Evolutionary conservation across 2,329 filamentous ascomycete species (phyloP), one percentile per base, ranked within the genome.

Genomic region (Xylariales sp.): DNA sequence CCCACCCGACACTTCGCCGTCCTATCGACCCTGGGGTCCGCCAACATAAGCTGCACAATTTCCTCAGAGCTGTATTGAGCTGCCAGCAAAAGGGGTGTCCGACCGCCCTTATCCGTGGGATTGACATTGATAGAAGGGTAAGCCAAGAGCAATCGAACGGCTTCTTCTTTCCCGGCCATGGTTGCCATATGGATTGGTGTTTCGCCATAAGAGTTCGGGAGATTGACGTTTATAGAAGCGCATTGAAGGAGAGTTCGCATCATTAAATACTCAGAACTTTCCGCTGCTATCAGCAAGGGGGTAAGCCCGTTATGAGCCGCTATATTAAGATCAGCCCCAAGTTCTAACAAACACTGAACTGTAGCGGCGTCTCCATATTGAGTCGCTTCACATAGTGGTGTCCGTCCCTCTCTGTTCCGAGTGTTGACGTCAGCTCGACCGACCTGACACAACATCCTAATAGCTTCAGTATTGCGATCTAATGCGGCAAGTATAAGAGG

Each of bases 361-460:
- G 7, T 39, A 18, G 10, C n/a, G 36, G 0, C 8, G 1, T 28
- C 18, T 1, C 3, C 0, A 43, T 10, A 2, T 0, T 0, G 1
- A 5, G 30, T 6, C 18, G 62, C 49, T 10, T 3, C 0, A 10
- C 4, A 5, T 41, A 58, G 18, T 2, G n/a, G 7, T 9, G 32
- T 45, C 2, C 32, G 16, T 32, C 36, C 46, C 4, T 6, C 1
- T 2, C 9, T 10, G 8, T 46, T 14, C 5, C 2, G 36, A 14
- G 16, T 0, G n/a, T 60, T 48, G 0, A 49, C 16, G 9, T 55
- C 3, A 1, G 34, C 23, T 45, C 5, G 23, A 5, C 5, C 18
- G 34, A 43, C 16, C 14, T 48, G 39, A 14, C 14, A 46, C 3
- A 64, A 7, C 16, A 54, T 3, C 41, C 32, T 34, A 5, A 59